These are phyloP conservation scores for Cicer judaicum DNA, from an alignment of 306 rosid genomes.

Conservation along the genomic window DNA sequence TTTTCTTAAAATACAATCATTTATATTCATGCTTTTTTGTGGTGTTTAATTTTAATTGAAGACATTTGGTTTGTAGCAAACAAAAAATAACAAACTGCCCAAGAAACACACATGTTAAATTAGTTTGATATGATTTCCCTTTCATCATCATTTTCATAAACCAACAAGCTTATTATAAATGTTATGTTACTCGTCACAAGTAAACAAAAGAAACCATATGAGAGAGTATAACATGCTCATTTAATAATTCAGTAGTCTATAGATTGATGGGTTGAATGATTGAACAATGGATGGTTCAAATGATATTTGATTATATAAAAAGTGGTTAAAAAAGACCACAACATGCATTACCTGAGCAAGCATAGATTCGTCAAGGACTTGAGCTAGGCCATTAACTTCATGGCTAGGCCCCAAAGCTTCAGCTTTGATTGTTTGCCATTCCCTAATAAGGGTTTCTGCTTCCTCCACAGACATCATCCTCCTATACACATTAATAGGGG, in stretches of 20 bases:
- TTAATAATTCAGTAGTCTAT: slow-evolving; percentile 11
- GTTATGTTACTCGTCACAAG: not conserved
- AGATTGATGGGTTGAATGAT: not conserved
- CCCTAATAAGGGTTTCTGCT: slow-evolving; percentile 89
- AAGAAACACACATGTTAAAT: not conserved
- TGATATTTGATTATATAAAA: slow-evolving; percentile 12
- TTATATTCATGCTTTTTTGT: not conserved
- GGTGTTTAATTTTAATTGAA: not conserved
- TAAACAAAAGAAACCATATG: slow-evolving; percentile 28
- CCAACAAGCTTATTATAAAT: not conserved
- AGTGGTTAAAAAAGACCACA: slow-evolving; percentile 36
- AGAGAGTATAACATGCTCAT: slow-evolving; percentile 4
- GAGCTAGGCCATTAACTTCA: slow-evolving; percentile 64
- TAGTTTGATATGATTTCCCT: slow-evolving; percentile 3
- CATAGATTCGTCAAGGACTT: slow-evolving; percentile 92
- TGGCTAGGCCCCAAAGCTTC: slow-evolving; percentile 94
- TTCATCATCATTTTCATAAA: slow-evolving; percentile 14
- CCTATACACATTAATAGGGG: slow-evolving; percentile 49
- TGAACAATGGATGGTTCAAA: slow-evolving; percentile 26
- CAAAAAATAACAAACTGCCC: not conserved
- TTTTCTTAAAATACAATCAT: not conserved
- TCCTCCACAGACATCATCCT: slow-evolving; percentile 79
- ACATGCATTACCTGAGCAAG: slow-evolving; percentile 78
- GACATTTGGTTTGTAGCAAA: not conserved
- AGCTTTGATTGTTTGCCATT: slow-evolving; percentile 90